phyloP scores from a whole-genome alignment of 805 yeast species.

The Sugiyamaella mastotermitis region DNA sequence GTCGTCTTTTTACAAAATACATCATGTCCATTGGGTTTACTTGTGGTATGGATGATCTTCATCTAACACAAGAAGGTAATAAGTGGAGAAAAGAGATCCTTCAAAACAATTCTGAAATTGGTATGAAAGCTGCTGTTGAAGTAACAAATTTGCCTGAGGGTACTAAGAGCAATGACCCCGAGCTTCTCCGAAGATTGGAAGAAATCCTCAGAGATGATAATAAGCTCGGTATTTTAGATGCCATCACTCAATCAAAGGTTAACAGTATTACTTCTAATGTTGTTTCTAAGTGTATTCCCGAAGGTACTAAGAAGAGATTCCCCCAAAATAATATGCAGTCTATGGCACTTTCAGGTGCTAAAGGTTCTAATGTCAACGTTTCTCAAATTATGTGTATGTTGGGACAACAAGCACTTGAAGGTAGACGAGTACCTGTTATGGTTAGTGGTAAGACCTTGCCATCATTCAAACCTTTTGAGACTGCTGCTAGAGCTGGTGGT shows the following conservation, averaged over 20 bases:
- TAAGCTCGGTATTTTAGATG: conserved; percentile 90
- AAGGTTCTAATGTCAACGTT: conserved; percentile 96
- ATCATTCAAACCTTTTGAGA: conserved; percentile 92
- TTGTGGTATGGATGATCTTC: conserved; percentile 99
- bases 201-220: conserved; percentile 91
- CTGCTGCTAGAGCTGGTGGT: conserved; percentile 98
- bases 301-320: conserved; percentile 90
- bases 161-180: conserved; percentile 52
- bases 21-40: conserved; percentile 90
- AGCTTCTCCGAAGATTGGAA: conserved; percentile 80
- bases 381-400: conserved; percentile 98
- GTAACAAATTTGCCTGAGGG: conserved; percentile 71
- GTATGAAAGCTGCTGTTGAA: conserved; percentile 89
- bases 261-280: conserved; percentile 91
- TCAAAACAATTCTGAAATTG: conserved; percentile 69
- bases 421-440: conserved; percentile 99
- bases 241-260: conserved; percentile 89
- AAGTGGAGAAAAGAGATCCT: conserved; percentile 80
- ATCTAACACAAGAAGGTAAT: conserved; percentile 89
- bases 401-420: conserved; percentile 99
- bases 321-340: conserved; percentile 97
- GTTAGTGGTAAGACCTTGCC: conserved; percentile 97
- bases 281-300: conserved; percentile 91
- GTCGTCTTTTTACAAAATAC: conserved; percentile 90
- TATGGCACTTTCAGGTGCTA: conserved; percentile 99